phyloP scores from a whole-genome alignment of 768 basidiomycete genomes.

The Tephrocybe sp. region DNA sequence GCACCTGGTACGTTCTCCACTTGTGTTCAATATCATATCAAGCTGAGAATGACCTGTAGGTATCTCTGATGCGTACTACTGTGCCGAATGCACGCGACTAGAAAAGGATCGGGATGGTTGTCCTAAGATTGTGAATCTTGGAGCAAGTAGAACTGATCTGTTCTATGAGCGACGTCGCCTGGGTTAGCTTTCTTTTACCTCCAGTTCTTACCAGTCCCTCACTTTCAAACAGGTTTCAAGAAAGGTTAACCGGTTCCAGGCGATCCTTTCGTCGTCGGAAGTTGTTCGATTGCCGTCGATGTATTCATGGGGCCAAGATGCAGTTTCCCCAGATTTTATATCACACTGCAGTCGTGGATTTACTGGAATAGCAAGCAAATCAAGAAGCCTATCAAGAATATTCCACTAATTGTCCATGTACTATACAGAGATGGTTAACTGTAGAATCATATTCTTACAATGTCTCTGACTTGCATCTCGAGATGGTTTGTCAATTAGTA shows the following conservation, averaged over 20 bases:
- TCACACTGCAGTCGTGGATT: no score
- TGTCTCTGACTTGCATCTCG: no score
- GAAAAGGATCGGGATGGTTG: slow-evolving; percentile 99
- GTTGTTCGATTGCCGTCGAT: no score
- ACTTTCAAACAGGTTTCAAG: slow-evolving; percentile 61
- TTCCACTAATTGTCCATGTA: slow-evolving; percentile 4
- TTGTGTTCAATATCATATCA: neutral
- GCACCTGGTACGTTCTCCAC: slow-evolving; percentile 68
- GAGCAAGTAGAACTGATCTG: slow-evolving; percentile 87
- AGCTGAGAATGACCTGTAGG: slow-evolving; percentile 48
- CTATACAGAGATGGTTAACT: slow-evolving; percentile 5
- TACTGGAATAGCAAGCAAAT: no score
- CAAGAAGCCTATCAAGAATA: no score
- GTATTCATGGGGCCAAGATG: no score
- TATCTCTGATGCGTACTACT: slow-evolving; percentile 99
- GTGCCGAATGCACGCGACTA: slow-evolving; percentile 93
- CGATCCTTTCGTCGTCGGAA: no score
- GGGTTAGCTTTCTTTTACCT: slow-evolving; percentile 43
- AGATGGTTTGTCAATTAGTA: slow-evolving; percentile 33
- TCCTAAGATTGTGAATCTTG: slow-evolving; percentile 97
- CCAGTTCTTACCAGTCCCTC: neutral
- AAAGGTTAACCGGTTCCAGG: slow-evolving; percentile 49
- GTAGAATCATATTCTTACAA: no score
- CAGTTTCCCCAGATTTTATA: no score
- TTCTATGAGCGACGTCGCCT: slow-evolving; percentile 90